Base-by-base conservation (phyloP, 306 rosid species). In the Albizia julibrissin region DNA sequence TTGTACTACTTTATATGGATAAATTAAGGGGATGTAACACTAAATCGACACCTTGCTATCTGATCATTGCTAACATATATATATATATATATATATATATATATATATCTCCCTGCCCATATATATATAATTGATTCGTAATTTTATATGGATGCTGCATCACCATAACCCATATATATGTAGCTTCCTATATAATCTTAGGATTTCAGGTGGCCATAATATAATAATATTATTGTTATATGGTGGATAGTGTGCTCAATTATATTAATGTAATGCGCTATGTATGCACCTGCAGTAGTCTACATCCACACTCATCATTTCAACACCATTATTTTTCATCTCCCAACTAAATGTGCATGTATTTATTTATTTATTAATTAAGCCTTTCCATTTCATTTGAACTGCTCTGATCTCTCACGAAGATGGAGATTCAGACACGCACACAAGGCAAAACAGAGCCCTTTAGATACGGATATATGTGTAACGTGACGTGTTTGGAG, bases 21-120 rank as follows among this genome's bases (percentile, higher is more conserved):
- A 79, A 16, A 70, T 29, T 75, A 73, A 52, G 59, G 59, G 24
- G 59, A 79, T 43, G 75, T 52, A 52, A 69, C 0, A 33, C 33
- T 43, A 12, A 64, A 70, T 50, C 29, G 54, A 54, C 69, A 82
- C 77, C 29, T 70, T 64, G 47, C 64, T 44, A 72, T 69, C 52
- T 46, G 18, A 26, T 11, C 43, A 72, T 66, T 65, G 62, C 64
- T 44, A 21, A 15, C 6, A 15, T 61, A 29, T 29, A n/a, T n/a
- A n/a, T n/a, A n/a, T n/a, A n/a, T n/a, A n/a, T n/a, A n/a, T n/a
- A n/a, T n/a, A n/a, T n/a, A n/a, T n/a, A n/a, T n/a, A n/a, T n/a
- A n/a, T n/a, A n/a, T n/a, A n/a, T n/a, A n/a, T n/a, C n/a, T n/a
- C n/a, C n/a, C n/a, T n/a, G n/a, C n/a, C n/a, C n/a, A n/a, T n/a